Evolutionary conservation across 2,329 filamentous ascomycete species (phyloP).

Genomic region (Alternaria incomplexa): DNA sequence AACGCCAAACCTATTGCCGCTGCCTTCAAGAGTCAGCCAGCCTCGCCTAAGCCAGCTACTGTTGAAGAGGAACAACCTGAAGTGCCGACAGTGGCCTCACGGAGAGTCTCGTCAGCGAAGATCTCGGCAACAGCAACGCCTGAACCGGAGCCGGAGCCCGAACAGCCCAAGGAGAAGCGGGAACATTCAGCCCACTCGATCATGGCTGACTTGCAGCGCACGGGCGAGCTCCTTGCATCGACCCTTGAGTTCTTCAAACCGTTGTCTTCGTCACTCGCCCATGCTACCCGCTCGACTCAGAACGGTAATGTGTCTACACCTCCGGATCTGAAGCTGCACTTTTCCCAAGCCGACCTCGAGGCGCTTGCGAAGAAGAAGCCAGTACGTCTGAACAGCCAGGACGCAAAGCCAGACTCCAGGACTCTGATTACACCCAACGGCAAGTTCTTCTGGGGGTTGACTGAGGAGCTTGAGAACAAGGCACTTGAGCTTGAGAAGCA

Average conservation of each 20-base stretch:
- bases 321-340: slow-evolving; percentile 44
- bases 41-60: slow-evolving; percentile 36
- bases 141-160: slow-evolving; percentile 30
- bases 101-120: slow-evolving; percentile 26
- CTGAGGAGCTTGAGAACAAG: slow-evolving; percentile 69
- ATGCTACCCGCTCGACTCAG: slow-evolving; percentile 32
- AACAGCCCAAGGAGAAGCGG: slow-evolving; percentile 42
- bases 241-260: slow-evolving; percentile 54
- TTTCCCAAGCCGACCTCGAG: slow-evolving; percentile 52
- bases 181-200: slow-evolving; percentile 45
- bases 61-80: slow-evolving; percentile 38
- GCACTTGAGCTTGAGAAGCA: slow-evolving; percentile 71
- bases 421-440: slow-evolving; percentile 78
- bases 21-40: slow-evolving; percentile 34
- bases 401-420: slow-evolving; percentile 56
- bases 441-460: slow-evolving; percentile 76
- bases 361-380: slow-evolving; percentile 63
- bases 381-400: slow-evolving; percentile 51
- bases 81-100: slow-evolving; percentile 16
- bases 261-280: slow-evolving; percentile 42
- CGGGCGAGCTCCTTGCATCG: slow-evolving; percentile 47
- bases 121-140: slow-evolving; percentile 29
- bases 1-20: slow-evolving; percentile 30
- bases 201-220: slow-evolving; percentile 48
- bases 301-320: slow-evolving; percentile 33